Evolutionary conservation across 495 filamentous ascomycete genomes (phyloP).

Genomic region (Trichoderma reesei): DNA sequence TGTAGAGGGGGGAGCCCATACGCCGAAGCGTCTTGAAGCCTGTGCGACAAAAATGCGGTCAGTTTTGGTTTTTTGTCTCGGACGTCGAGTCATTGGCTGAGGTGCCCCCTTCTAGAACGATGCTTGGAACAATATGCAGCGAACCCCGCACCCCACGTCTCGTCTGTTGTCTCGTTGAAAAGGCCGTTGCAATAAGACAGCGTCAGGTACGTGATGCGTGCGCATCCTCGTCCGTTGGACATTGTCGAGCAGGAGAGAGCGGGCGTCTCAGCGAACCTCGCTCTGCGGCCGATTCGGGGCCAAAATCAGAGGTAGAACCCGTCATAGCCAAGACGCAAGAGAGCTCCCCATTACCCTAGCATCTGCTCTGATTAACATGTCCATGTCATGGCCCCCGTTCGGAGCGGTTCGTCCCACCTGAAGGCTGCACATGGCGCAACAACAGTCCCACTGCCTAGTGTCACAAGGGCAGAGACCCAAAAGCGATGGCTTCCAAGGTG

Average conservation of each 20-base stretch:
- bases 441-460: neutral
- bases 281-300: no score
- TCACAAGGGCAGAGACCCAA: slow-evolving; percentile 6
- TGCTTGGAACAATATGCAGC: neutral
- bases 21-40: neutral
- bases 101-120: neutral
- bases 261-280: no score
- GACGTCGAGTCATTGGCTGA: slow-evolving; percentile 1
- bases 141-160: slow-evolving; percentile 8
- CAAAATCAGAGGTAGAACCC: no score
- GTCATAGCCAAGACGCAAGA: neutral
- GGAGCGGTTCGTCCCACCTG: slow-evolving; percentile 9
- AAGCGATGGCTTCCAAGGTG: neutral
- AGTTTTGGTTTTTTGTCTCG: neutral
- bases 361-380: neutral
- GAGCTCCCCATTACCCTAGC: neutral
- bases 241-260: no score
- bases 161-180: neutral
- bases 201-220: neutral
- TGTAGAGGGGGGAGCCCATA: neutral
- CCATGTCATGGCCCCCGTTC: neutral
- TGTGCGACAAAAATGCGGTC: neutral
- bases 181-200: neutral
- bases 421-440: slow-evolving; percentile 6
- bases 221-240: neutral